These are phyloP conservation scores for Ustilago sp. DNA, from an alignment of 1,284 basidiomycete genomes.

Conservation along the genomic window DNA sequence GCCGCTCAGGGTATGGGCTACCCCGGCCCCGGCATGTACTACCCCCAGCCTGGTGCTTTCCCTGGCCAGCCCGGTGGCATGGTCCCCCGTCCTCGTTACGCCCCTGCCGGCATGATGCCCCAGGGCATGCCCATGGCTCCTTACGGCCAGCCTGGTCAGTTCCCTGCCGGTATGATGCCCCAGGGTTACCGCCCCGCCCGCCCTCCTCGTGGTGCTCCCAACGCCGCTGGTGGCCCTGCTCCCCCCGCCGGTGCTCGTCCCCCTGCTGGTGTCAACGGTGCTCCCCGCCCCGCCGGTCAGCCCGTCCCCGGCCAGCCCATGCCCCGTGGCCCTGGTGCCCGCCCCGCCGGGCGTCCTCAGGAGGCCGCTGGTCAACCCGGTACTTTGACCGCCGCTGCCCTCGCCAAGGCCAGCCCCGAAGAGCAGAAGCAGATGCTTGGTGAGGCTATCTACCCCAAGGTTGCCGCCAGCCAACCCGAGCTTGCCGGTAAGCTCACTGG, in stretches of 20 bases:
- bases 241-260: conserved; percentile 56
- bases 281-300: conserved; percentile 53
- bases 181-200: conserved; percentile 66
- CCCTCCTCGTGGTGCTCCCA: conserved; percentile 62
- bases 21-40: conserved; percentile 69
- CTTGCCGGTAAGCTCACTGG: conserved; percentile 69
- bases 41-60: conserved; percentile 67
- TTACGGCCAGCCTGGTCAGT: conserved; percentile 67
- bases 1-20: conserved; percentile 67
- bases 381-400: conserved; percentile 64
- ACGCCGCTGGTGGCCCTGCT: conserved; percentile 52
- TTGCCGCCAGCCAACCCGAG: conserved; percentile 64
- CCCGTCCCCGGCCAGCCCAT: conserved; percentile 55
- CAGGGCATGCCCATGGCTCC: conserved; percentile 67
- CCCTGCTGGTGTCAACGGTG: conserved; percentile 57
- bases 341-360: conserved; percentile 45
- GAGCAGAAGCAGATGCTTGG: conserved; percentile 70
- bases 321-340: conserved; percentile 43
- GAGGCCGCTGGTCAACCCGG: conserved; percentile 54
- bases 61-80: conserved; percentile 66
- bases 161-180: conserved; percentile 67
- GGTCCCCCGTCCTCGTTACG: conserved; percentile 67
- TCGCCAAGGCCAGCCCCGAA: conserved; percentile 68
- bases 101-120: conserved; percentile 68
- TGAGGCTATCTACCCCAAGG: conserved; percentile 70